Evolutionary conservation across 805 yeast genomes (phyloP).

Genomic region (Metschnikowia hibisci): DNA sequence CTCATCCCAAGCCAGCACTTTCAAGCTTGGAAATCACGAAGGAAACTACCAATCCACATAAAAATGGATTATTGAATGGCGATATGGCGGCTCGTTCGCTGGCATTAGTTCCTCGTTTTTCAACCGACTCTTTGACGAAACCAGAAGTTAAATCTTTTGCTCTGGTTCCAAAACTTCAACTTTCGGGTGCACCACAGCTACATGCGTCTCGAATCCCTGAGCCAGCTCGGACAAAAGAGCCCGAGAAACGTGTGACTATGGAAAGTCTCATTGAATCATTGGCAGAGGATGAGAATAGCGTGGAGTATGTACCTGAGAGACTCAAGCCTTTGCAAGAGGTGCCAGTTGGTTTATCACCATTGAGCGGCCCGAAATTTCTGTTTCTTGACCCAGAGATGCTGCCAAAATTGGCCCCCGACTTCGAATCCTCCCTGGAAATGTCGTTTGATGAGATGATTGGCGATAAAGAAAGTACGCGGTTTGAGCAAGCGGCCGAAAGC

Average conservation of each 20-base stretch:
- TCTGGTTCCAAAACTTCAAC: conserved; percentile 1
- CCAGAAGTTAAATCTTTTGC: background rate
- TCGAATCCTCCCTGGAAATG: conserved; percentile 22
- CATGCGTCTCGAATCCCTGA: conserved; percentile 19
- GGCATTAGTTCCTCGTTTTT: conserved; percentile 20
- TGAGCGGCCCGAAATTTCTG: conserved; percentile 19
- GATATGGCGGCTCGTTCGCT: conserved; percentile 19
- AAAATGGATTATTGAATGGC: conserved; percentile 16
- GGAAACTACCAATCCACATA: conserved; percentile 8
- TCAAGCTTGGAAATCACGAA: background rate
- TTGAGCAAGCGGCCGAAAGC: conserved; percentile 7
- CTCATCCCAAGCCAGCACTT: background rate
- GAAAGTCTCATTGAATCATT: conserved; percentile 18
- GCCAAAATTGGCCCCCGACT: conserved; percentile 15
- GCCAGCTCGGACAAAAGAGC: conserved; percentile 21
- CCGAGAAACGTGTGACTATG: conserved; percentile 19
- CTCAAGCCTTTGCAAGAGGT: conserved; percentile 18
- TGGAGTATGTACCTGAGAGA: conserved; percentile 46
- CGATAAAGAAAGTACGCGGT: conserved; percentile 8
- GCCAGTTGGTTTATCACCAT: conserved; percentile 23
- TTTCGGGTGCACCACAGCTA: conserved; percentile 13
- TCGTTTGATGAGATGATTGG: conserved; percentile 12
- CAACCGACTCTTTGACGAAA: conserved; percentile 27
- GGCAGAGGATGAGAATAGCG: conserved; percentile 34
- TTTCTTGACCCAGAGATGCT: conserved; percentile 24